Evolutionary conservation across 208 protist species (phyloP).

Genomic region (Strigomonas culicis): DNA sequence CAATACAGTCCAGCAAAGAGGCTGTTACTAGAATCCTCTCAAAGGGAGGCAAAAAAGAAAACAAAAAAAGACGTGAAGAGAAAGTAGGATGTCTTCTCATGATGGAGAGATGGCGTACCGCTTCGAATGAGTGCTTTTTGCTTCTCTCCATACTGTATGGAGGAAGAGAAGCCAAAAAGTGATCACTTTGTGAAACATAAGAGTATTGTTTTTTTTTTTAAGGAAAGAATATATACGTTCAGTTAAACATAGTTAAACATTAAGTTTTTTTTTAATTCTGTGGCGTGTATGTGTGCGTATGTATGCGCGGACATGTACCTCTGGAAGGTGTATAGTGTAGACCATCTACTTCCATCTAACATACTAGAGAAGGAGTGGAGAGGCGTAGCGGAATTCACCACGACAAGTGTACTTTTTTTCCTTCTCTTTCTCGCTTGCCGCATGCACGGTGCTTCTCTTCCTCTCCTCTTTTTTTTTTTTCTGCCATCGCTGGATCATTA

Average conservation of each 20-base stretch:
- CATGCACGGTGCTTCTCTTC: neutral
- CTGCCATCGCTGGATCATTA: slow-evolving; percentile 13
- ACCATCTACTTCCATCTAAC: too few relatives aligned
- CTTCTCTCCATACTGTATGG: too few relatives aligned
- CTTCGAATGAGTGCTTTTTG: too few relatives aligned
- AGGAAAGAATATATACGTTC: neutral
- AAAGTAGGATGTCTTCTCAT: neutral
- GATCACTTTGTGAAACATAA: too few relatives aligned
- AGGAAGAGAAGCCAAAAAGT: neutral
- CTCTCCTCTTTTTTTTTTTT: neutral
- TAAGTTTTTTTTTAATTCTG: neutral
- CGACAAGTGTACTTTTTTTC: slow-evolving; percentile 1
- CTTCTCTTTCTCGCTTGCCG: neutral
- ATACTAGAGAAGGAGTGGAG: too few relatives aligned
- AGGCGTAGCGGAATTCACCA: too few relatives aligned
- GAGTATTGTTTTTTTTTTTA: slow-evolving; percentile 5
- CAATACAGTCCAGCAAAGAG: too few relatives aligned
- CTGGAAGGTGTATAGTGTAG: neutral
- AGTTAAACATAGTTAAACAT: too few relatives aligned
- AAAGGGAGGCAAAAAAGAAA: neutral
- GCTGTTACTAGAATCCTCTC: neutral
- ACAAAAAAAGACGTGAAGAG: neutral
- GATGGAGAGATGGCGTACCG: neutral
- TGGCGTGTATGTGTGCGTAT: neutral
- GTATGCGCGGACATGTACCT: neutral